Evolutionary conservation across 2,329 filamentous ascomycete genomes (phyloP).

Genomic region (Aspergillus unguis): DNA sequence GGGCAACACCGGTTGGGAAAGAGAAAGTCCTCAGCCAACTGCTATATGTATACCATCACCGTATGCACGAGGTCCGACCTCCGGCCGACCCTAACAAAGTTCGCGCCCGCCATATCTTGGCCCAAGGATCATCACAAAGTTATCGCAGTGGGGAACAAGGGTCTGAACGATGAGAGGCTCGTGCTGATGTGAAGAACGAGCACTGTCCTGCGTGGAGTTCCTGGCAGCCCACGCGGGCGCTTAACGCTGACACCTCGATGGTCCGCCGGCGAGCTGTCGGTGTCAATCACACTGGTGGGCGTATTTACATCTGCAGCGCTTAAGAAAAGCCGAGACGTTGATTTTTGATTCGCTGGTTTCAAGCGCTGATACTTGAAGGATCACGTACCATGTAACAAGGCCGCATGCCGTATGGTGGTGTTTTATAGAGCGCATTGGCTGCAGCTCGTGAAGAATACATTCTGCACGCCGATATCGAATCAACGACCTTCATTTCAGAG

Average conservation of each 20-base stretch:
- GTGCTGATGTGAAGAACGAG: slow-evolving; percentile 19
- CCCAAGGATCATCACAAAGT: slow-evolving; percentile 9
- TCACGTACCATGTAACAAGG: slow-evolving; percentile 1
- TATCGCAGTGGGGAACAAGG: slow-evolving; percentile 17
- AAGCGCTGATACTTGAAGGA: slow-evolving; percentile 12
- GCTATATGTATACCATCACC: slow-evolving; percentile 5
- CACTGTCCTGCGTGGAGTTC: slow-evolving; percentile 16
- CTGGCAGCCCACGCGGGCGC: slow-evolving; percentile 25
- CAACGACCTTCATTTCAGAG: neutral
- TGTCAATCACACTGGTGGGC: slow-evolving; percentile 14
- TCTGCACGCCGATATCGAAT: no score
- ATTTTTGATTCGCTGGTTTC: slow-evolving; percentile 11
- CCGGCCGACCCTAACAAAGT: neutral
- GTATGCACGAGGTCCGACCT: slow-evolving; percentile 1
- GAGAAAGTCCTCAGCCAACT: neutral
- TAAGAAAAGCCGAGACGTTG: slow-evolving; percentile 5
- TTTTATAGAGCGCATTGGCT: neutral
- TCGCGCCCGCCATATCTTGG: slow-evolving; percentile 10
- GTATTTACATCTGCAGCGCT: slow-evolving; percentile 17
- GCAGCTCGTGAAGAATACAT: neutral
- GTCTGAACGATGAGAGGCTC: slow-evolving; percentile 24
- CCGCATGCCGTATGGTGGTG: neutral
- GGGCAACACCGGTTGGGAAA: neutral
- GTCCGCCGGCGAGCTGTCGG: slow-evolving; percentile 21
- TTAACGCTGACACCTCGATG: slow-evolving; percentile 21